Evolutionary conservation across 495 filamentous ascomycete species (phyloP).

Genomic region (Hypoxylon intermedium): DNA sequence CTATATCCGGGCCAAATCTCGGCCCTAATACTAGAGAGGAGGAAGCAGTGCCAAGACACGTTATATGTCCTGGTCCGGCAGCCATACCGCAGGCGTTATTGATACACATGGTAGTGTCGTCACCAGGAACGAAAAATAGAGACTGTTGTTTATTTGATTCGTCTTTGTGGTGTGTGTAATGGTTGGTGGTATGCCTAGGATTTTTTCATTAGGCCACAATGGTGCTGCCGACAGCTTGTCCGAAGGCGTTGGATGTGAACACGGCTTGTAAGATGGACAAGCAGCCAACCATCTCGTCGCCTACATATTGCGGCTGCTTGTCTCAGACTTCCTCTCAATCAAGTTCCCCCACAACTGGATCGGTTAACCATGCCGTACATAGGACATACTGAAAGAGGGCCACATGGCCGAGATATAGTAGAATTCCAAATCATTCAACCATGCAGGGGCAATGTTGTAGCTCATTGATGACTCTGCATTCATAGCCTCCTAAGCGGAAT

Average conservation of each 20-base stretch:
- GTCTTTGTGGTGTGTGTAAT: conserved; percentile 2
- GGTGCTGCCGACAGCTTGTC: conserved; percentile 3
- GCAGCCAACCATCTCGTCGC: conserved; percentile 20
- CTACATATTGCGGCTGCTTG: conserved; percentile 17
- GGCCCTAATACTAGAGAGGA: conserved; percentile 38
- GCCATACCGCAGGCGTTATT: conserved; percentile 16
- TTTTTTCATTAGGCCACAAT: conserved; percentile 10
- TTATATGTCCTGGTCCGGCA: conserved; percentile 32
- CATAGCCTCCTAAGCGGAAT: conserved; percentile 13
- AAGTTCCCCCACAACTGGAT: conserved; percentile 6
- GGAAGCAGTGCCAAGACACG: conserved; percentile 24
- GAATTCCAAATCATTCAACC: conserved; percentile 35
- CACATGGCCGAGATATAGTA: conserved; percentile 9
- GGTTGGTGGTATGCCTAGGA: conserved; percentile 17
- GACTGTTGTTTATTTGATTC: conserved; percentile 14
- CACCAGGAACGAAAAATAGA: conserved; percentile 20
- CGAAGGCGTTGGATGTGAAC: conserved; percentile 3
- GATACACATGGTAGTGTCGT: conserved; percentile 30
- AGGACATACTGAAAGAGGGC: conserved; percentile 3
- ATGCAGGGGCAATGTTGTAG: conserved; percentile 5
- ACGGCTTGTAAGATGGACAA: conserved; percentile 15
- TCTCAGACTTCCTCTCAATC: not conserved
- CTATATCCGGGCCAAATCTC: conserved; percentile 41
- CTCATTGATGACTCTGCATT: conserved; percentile 21
- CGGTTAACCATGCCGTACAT: conserved; percentile 30